Evolutionary conservation across 495 filamentous ascomycete genomes (phyloP).

Genomic region (Cercophora newfieldiana): DNA sequence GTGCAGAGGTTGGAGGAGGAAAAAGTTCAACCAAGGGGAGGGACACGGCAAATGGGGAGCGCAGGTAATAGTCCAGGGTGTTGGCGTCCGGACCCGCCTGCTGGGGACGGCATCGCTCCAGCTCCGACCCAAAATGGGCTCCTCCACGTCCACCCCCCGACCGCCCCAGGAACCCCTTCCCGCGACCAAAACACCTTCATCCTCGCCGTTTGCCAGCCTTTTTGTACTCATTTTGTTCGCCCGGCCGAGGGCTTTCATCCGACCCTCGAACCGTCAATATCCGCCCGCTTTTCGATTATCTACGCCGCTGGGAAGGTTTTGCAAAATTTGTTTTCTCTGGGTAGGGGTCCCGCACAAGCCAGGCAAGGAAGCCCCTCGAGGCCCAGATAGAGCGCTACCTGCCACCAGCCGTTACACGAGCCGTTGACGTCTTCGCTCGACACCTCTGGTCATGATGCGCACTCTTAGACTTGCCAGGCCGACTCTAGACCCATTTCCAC

Average conservation of each 20-base stretch:
- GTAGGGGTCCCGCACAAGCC: slow-evolving; percentile 35
- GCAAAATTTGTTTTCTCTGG: slow-evolving; percentile 29
- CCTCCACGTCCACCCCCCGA: slow-evolving; percentile 33
- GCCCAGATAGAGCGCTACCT: slow-evolving; percentile 19
- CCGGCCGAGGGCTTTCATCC: slow-evolving; percentile 23
- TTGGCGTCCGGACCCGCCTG: slow-evolving; percentile 34
- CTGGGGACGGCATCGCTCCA: slow-evolving; percentile 27
- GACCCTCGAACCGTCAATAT: slow-evolving; percentile 24
- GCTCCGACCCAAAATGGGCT: slow-evolving; percentile 31
- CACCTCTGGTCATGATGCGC: background rate
- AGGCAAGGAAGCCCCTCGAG: slow-evolving; percentile 18
- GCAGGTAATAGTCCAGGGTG: slow-evolving; percentile 23
- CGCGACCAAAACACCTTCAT: slow-evolving; percentile 15
- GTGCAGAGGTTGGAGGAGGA: slow-evolving; percentile 28
- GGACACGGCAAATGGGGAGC: slow-evolving; percentile 33
- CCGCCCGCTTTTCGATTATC: slow-evolving; percentile 26
- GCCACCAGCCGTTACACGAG: slow-evolving; percentile 2
- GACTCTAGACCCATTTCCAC: background rate
- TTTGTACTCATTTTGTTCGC: slow-evolving; percentile 36
- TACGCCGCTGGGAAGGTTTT: slow-evolving; percentile 8
- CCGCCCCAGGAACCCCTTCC: slow-evolving; percentile 27
- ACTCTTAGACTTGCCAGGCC: background rate
- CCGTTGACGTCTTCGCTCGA: background rate
- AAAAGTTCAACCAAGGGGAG: slow-evolving; percentile 38
- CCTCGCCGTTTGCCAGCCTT: slow-evolving; percentile 27